Conservation (phyloP, 2,329 filamentous ascomycete genomes). For the Magnaporthiopsis incrustans region DNA sequence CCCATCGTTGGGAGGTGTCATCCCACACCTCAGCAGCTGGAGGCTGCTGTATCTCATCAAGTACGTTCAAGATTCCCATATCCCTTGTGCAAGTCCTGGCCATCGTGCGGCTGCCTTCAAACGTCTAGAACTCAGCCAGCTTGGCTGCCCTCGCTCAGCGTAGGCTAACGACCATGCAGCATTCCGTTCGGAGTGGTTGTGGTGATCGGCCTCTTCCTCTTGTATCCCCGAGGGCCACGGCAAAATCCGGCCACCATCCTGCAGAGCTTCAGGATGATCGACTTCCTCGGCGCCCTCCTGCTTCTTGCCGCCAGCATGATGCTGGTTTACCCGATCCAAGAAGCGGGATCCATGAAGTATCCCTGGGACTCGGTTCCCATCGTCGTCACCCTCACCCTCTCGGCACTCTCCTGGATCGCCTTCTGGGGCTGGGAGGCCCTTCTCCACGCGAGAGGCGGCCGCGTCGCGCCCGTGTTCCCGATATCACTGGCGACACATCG, state of each 20-base stretch:
- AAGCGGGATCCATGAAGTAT: slow-evolving; percentile 44
- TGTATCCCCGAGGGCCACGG: slow-evolving; percentile 16
- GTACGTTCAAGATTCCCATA: slow-evolving; percentile 26
- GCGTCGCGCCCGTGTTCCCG: slow-evolving; percentile 48
- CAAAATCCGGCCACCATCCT: not conserved
- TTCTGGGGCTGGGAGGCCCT: slow-evolving; percentile 45
- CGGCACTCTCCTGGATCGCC: slow-evolving; percentile 36
- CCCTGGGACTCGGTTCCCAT: slow-evolving; percentile 45
- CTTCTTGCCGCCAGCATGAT: slow-evolving; percentile 44
- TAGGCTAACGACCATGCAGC: slow-evolving; percentile 21
- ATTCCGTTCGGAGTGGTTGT: slow-evolving; percentile 40
- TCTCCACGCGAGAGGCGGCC: slow-evolving; percentile 28
- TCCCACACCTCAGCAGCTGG: slow-evolving; percentile 47
- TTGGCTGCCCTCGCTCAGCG: not conserved
- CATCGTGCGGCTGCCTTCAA: too few species aligned
- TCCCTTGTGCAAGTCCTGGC: too few species aligned
- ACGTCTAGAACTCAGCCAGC: too few species aligned
- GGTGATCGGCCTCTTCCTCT: slow-evolving; percentile 35
- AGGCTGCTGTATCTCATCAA: slow-evolving; percentile 56
- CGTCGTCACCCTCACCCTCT: slow-evolving; percentile 37
- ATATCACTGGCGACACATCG: slow-evolving; percentile 37
- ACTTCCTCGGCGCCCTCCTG: slow-evolving; percentile 21
- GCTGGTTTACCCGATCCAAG: slow-evolving; percentile 47
- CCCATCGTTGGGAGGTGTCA: slow-evolving; percentile 47
- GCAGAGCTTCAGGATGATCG: slow-evolving; percentile 11